Conservation (phyloP, 768 basidiomycete species). For the Dictyophora rubrovolvata region DNA sequence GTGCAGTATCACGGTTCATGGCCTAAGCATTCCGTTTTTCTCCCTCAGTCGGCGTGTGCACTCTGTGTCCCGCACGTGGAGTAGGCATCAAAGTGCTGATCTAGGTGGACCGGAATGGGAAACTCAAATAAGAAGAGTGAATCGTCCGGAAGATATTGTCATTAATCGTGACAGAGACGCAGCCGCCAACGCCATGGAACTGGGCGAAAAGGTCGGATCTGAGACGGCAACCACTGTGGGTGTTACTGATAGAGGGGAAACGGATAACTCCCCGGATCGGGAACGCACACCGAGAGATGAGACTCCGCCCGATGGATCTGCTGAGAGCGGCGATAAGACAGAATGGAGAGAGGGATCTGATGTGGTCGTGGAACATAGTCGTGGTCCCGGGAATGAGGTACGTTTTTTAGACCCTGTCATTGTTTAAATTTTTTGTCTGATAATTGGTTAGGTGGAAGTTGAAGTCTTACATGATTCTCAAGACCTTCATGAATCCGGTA, state of each 20-base stretch:
- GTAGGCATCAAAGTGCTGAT: constrained; percentile 49
- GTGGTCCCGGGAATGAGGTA: constrained; percentile 58
- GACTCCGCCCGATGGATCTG: constrained; percentile 35
- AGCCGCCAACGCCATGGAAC: constrained; percentile 34
- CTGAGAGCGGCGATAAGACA: constrained; percentile 19
- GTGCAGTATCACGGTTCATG: constrained; percentile 78
- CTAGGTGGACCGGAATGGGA: constrained; percentile 69
- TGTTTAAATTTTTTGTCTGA: constrained; percentile 12
- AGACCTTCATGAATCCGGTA: constrained; percentile 2
- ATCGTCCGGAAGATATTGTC: constrained; percentile 65
- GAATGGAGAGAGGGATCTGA: constrained; percentile 71
- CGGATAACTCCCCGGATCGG: constrained; percentile 18
- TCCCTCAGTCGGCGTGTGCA: constrained; percentile 89
- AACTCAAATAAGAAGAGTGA: constrained; percentile 60
- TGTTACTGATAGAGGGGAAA: constrained; percentile 11
- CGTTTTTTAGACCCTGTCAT: constrained; percentile 15
- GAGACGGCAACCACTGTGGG: constrained; percentile 6
- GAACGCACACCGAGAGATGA: constrained; percentile 18
- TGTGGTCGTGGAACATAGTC: constrained; percentile 51
- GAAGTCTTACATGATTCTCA: constrained; percentile 42
- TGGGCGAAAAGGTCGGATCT: constrained; percentile 17
- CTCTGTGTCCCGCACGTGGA: constrained; percentile 84
- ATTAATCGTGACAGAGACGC: constrained; percentile 66
- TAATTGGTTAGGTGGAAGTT: constrained; percentile 48
- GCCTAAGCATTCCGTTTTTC: constrained; percentile 90